Conservation (phyloP, 106 monocot genomes). For the Phalaenopsis aphrodite region DNA sequence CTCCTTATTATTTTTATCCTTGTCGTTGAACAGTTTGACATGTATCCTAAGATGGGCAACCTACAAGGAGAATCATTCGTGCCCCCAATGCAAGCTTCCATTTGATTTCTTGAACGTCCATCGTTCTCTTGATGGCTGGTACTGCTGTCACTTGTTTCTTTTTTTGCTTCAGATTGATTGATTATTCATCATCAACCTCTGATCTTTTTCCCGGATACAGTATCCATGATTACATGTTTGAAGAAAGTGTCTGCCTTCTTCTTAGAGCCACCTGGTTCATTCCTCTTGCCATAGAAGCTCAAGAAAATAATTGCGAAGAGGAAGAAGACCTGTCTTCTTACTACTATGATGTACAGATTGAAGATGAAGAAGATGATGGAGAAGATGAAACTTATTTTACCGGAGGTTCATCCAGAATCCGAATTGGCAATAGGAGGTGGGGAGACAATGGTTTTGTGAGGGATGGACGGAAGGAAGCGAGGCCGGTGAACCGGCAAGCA, state of each 20-base stretch:
- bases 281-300: slow-evolving; percentile 38
- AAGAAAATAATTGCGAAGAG: slow-evolving; percentile 35
- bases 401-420: slow-evolving; percentile 33
- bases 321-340: slow-evolving; percentile 29
- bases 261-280: slow-evolving; percentile 80
- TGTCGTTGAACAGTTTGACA: slow-evolving; percentile 46
- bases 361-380: slow-evolving; percentile 38
- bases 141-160: neutral
- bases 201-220: slow-evolving; percentile 27
- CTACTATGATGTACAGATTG: slow-evolving; percentile 24
- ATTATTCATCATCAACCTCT: neutral
- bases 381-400: slow-evolving; percentile 39
- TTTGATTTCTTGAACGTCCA: slow-evolving; percentile 72
- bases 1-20: neutral
- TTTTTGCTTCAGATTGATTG: neutral
- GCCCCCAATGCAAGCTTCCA: slow-evolving; percentile 89
- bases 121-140: slow-evolving; percentile 90
- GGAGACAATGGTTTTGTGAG: slow-evolving; percentile 79
- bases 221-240: slow-evolving; percentile 84
- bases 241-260: slow-evolving; percentile 92
- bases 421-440: slow-evolving; percentile 91
- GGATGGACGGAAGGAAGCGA: slow-evolving; percentile 73
- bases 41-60: slow-evolving; percentile 92
- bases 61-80: slow-evolving; percentile 58
- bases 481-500: slow-evolving; percentile 35